These are phyloP conservation scores for Hypoxylon rickii DNA, from an alignment of 495 filamentous ascomycete species.

Conservation along the genomic window DNA sequence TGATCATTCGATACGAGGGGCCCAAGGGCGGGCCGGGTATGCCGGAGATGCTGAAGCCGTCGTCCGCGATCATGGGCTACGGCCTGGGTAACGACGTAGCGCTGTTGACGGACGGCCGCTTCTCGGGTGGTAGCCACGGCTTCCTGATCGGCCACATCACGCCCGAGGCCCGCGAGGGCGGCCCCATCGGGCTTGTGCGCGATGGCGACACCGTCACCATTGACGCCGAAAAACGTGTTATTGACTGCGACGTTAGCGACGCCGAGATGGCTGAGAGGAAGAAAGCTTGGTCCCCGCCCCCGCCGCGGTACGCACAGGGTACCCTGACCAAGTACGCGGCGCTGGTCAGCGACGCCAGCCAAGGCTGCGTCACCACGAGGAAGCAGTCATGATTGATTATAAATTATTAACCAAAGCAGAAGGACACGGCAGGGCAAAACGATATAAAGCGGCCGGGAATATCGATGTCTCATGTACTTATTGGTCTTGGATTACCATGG, in stretches of 20 bases:
- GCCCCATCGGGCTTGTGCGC: conserved; percentile 68
- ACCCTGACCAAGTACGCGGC: conserved; percentile 78
- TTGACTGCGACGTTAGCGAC: conserved; percentile 63
- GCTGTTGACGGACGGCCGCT: conserved; percentile 77
- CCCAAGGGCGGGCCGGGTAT: conserved; percentile 81
- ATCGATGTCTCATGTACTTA: conserved; percentile 20
- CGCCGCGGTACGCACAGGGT: conserved; percentile 69
- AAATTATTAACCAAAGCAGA: background rate
- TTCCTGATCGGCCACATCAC: conserved; percentile 80
- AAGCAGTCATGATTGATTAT: background rate
- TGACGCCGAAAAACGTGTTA: conserved; percentile 67
- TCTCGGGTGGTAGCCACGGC: conserved; percentile 77
- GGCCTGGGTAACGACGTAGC: conserved; percentile 83
- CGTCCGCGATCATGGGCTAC: conserved; percentile 82
- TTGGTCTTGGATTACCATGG: conserved; percentile 1
- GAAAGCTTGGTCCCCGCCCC: conserved; percentile 68
- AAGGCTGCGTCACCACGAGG: conserved; percentile 78
- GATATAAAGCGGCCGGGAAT: background rate
- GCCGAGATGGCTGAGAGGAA: conserved; percentile 68
- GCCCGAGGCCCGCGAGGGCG: conserved; percentile 71
- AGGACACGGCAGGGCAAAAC: background rate
- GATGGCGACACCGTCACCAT: conserved; percentile 74
- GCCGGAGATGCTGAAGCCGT: conserved; percentile 88
- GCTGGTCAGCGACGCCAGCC: conserved; percentile 73
- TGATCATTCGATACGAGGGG: conserved; percentile 95